Percentiles rank a stretch among this genome's conserved stretches.
phyloP scores from a whole-genome alignment of 2,329 filamentous ascomycete genomes.

The Fusarium virguliforme region DNA sequence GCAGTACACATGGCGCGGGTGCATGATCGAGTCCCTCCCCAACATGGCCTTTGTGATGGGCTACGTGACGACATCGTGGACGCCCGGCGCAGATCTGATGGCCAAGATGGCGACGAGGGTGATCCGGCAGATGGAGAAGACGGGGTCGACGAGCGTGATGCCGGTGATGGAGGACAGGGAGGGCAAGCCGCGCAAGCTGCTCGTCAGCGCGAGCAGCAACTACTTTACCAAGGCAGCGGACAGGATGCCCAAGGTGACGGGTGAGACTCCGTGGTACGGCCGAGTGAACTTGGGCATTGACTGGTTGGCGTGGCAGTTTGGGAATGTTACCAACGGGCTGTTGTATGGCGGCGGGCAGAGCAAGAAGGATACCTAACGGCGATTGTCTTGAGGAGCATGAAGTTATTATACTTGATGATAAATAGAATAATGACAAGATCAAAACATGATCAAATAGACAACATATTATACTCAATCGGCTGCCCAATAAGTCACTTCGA shows the following conservation, averaged over 20 bases:
- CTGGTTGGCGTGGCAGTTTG: slow-evolving; percentile 52
- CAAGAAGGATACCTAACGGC: slow-evolving; percentile 45
- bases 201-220: slow-evolving; percentile 52
- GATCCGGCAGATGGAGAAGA: slow-evolving; percentile 67
- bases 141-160: slow-evolving; percentile 62
- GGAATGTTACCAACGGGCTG: slow-evolving; percentile 54
- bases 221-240: slow-evolving; percentile 57
- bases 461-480: no score
- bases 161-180: slow-evolving; percentile 59
- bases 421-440: no score
- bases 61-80: slow-evolving; percentile 79
- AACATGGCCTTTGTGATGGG: slow-evolving; percentile 75
- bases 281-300: slow-evolving; percentile 53
- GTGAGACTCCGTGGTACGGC: slow-evolving; percentile 57
- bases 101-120: slow-evolving; percentile 66
- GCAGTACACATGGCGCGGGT: slow-evolving; percentile 74
- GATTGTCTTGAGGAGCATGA: no score
- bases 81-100: slow-evolving; percentile 72
- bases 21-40: slow-evolving; percentile 78
- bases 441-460: no score
- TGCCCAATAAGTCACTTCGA: no score
- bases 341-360: slow-evolving; percentile 49
- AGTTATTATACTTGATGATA: no score
- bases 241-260: slow-evolving; percentile 58
- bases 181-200: slow-evolving; percentile 47